These are phyloP conservation scores for Dactylellina drechsleri DNA, from an alignment of 2,329 filamentous ascomycete species.

Conservation along the genomic window DNA sequence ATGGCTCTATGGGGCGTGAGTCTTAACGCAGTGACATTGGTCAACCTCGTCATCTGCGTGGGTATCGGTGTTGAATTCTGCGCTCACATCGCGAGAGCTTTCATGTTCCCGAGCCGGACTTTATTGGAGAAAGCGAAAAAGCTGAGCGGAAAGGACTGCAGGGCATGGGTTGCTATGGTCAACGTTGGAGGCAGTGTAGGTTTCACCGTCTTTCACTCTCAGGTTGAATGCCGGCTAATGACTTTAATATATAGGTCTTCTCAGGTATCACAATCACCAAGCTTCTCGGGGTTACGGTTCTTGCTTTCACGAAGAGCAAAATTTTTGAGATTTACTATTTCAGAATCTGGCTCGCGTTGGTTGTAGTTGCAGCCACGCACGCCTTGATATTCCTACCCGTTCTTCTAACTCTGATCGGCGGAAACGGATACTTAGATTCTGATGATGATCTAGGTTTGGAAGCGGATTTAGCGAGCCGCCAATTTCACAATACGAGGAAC, in stretches of 20 bases:
- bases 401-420: slow-evolving; percentile 83
- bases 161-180: slow-evolving; percentile 90
- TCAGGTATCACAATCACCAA: slow-evolving; percentile 97
- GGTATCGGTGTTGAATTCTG: slow-evolving; percentile 98
- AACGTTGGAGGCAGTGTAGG: slow-evolving; percentile 85
- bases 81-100: slow-evolving; percentile 93
- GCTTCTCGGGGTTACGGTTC: slow-evolving; percentile 85
- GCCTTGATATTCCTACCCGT: slow-evolving; percentile 92
- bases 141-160: slow-evolving; percentile 82
- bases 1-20: slow-evolving; percentile 91
- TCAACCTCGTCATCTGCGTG: slow-evolving; percentile 96
- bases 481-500: slow-evolving; percentile 22
- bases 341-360: slow-evolving; percentile 91
- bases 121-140: slow-evolving; percentile 83
- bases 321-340: slow-evolving; percentile 99
- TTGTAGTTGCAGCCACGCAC: slow-evolving; percentile 87
- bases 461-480: slow-evolving; percentile 81
- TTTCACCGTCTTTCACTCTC: not conserved
- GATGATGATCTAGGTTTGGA: slow-evolving; percentile 88
- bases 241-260: slow-evolving; percentile 68
- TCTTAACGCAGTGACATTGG: slow-evolving; percentile 91
- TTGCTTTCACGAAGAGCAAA: slow-evolving; percentile 95
- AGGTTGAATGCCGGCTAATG: not conserved
- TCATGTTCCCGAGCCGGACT: slow-evolving; percentile 86
- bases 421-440: slow-evolving; percentile 85